phyloP scores from a whole-genome alignment of 768 basidiomycete species.

The Pleurotus giganteus region DNA sequence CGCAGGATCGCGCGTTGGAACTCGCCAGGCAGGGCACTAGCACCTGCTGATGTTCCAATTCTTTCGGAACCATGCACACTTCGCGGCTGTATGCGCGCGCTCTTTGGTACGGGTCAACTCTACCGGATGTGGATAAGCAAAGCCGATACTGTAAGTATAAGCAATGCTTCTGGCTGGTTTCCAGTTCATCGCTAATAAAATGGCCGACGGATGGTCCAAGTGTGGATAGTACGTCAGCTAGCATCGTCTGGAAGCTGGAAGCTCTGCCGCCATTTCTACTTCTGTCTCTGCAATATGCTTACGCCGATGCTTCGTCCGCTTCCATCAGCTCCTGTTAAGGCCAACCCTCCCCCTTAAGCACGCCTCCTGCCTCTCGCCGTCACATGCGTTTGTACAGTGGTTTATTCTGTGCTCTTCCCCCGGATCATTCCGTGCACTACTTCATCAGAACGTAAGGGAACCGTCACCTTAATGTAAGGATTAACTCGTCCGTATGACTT shows the following conservation, averaged over 20 bases:
- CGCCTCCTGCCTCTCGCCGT: background rate
- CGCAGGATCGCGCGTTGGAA: no score
- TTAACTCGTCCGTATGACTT: slow-evolving; percentile 2
- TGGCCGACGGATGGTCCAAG: background rate
- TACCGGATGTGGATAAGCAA: background rate
- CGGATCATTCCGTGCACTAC: slow-evolving; percentile 6
- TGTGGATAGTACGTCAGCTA: background rate
- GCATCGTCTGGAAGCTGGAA: background rate
- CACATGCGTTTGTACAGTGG: background rate
- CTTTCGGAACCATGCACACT: no score
- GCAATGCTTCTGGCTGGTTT: background rate
- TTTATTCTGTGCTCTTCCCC: background rate
- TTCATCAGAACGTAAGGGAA: slow-evolving; percentile 3
- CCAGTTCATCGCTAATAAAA: background rate
- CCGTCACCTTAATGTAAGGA: background rate
- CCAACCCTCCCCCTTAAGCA: background rate
- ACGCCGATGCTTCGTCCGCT: background rate
- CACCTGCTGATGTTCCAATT: no score
- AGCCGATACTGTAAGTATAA: background rate
- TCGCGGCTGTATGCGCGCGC: background rate
- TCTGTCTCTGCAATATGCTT: background rate
- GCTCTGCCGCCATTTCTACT: background rate
- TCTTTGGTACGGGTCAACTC: background rate
- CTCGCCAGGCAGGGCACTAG: no score
- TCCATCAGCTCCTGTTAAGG: background rate